Percentiles rank a stretch among this genome's conserved stretches.
Conservation (phyloP, 1,284 basidiomycete species). For the Rhodotorula sp. region DNA sequence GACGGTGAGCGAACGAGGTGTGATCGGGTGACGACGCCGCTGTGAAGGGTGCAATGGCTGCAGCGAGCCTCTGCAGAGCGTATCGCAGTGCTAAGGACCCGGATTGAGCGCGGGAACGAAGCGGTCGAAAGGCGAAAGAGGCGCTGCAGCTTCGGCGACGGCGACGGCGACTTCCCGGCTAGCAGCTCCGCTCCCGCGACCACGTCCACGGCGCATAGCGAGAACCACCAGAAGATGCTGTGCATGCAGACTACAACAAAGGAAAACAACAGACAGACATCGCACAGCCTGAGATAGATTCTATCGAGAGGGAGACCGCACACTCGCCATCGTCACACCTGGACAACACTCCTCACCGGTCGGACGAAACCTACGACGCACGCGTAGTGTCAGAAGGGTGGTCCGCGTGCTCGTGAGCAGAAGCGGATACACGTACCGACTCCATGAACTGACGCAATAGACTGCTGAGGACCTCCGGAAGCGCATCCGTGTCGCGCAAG, state of each 20-base stretch:
- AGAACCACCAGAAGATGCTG: not conserved
- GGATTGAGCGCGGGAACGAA: no score
- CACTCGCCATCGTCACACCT: not conserved
- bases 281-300: not conserved
- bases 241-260: not conserved
- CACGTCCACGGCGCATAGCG: not conserved
- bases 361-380: conserved; percentile 21
- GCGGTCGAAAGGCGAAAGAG: no score
- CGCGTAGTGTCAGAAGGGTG: not conserved
- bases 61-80: no score
- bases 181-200: not conserved
- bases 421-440: conserved; percentile 2
- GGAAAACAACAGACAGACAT: not conserved
- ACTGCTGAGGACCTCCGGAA: conserved; percentile 88
- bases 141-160: no score
- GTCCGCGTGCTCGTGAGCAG: no score
- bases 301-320: not conserved
- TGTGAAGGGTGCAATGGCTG: no score
- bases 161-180: not conserved
- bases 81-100: no score
- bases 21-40: no score
- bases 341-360: conserved; percentile 2
- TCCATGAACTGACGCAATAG: conserved; percentile 80
- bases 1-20: not conserved
- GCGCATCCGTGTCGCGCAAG: conserved; percentile 81